These are phyloP conservation scores for Lentinula aciculospora DNA, from an alignment of 768 basidiomycete genomes.

Conservation along the genomic window DNA sequence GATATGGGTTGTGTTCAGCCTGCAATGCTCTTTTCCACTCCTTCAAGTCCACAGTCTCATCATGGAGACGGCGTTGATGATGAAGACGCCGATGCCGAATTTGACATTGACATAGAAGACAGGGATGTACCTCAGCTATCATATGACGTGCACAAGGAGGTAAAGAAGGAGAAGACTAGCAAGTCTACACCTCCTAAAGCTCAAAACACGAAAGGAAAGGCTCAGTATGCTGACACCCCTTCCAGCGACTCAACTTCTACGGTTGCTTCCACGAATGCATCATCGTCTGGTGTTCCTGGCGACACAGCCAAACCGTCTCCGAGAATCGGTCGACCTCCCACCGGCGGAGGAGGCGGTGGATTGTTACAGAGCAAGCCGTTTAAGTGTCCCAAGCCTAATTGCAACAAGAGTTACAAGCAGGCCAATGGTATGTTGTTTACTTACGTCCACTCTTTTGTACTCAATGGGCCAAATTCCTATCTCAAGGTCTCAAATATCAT, in stretches of 20 bases:
- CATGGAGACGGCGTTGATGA: not conserved
- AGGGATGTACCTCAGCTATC: not conserved
- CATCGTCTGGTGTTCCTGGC: not conserved
- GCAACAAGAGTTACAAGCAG: slow-evolving; percentile 95
- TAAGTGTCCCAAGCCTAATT: slow-evolving; percentile 90
- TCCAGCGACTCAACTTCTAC: not conserved
- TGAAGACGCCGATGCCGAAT: slow-evolving; percentile 4
- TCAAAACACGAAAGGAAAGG: not conserved
- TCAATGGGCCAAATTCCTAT: not conserved
- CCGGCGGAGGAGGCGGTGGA: not conserved
- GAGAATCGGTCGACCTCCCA: slow-evolving; percentile 5
- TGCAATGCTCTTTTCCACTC: slow-evolving; percentile 51
- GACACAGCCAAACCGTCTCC: slow-evolving; percentile 13
- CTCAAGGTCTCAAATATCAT: slow-evolving; percentile 82
- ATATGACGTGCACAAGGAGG: not conserved
- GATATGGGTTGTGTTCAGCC: slow-evolving; percentile 52
- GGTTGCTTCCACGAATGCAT: not conserved
- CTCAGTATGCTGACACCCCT: not conserved
- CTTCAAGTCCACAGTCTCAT: slow-evolving; percentile 30
- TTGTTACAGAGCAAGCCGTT: slow-evolving; percentile 76
- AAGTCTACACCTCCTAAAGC: not conserved
- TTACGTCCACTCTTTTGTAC: not conserved
- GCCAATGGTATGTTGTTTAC: slow-evolving; percentile 49
- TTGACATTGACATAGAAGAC: slow-evolving; percentile 4
- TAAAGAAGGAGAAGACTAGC: not conserved